A percentile compares a stretch with the other conserved stretches of the same genome.
phyloP scores from a whole-genome alignment of 139 green algal genomes.

The Penium margaritaceum region DNA sequence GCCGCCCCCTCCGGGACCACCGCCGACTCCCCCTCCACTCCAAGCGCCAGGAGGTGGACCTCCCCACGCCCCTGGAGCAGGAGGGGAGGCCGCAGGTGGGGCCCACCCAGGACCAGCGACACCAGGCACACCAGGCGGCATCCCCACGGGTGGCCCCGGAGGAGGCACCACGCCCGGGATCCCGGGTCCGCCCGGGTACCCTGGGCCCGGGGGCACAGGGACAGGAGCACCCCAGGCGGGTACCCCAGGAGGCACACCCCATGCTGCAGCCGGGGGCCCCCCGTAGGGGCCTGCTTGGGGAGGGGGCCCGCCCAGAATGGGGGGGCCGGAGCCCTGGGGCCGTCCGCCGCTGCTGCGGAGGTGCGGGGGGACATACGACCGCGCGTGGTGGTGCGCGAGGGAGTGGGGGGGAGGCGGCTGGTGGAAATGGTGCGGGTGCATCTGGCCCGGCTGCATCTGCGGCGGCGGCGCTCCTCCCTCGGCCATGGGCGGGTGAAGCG shows the following conservation, averaged over 20 bases:
- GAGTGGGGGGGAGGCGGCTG: too few relatives aligned
- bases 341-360: conserved; percentile 48
- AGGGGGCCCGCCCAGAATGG: neutral
- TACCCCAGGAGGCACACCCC: too few relatives aligned
- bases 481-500: too few relatives aligned
- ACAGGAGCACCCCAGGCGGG: too few relatives aligned
- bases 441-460: too few relatives aligned
- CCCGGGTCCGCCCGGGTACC: conserved; percentile 7
- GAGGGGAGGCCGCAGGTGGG: neutral
- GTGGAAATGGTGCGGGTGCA: too few relatives aligned
- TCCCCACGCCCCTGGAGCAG: conserved; percentile 8
- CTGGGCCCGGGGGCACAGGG: neutral
- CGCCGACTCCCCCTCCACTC: conserved; percentile 21
- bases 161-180: conserved; percentile 2
- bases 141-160: conserved; percentile 1
- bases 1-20: conserved; percentile 10
- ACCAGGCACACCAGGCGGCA: too few relatives aligned
- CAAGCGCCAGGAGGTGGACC: neutral
- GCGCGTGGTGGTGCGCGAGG: too few relatives aligned
- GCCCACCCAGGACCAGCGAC: neutral
- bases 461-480: too few relatives aligned
- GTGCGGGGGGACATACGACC: conserved; percentile 68
- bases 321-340: too few relatives aligned
- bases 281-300: neutral
- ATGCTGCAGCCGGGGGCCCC: too few relatives aligned